phyloP scores from a whole-genome alignment of 441 rosid species.

The Theobroma grandiflorum region DNA sequence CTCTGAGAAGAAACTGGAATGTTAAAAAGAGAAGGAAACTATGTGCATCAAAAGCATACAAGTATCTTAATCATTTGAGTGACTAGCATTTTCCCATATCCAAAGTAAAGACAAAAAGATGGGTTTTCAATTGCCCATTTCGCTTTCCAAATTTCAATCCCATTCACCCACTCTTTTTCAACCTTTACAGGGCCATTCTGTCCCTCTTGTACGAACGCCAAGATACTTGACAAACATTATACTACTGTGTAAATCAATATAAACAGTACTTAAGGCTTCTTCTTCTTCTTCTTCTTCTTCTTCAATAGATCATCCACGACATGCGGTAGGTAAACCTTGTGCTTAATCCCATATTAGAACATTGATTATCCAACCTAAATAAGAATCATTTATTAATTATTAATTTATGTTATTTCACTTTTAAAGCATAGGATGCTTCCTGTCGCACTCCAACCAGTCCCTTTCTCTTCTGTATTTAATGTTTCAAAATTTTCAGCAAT shows the following conservation, averaged over 20 bases:
- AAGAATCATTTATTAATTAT: background rate
- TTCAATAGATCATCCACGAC: too few species aligned
- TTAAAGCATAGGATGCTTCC: constrained; percentile 18
- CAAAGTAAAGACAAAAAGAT: background rate
- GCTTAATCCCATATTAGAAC: background rate
- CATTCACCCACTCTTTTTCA: too few species aligned
- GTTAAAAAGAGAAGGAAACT: background rate
- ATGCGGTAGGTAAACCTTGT: background rate
- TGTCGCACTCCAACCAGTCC: constrained; percentile 2
- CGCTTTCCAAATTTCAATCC: background rate
- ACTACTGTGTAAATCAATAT: background rate
- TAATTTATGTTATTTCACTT: background rate
- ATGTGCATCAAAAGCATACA: constrained; percentile 35
- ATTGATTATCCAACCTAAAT: background rate
- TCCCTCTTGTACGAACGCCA: background rate
- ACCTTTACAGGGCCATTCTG: background rate
- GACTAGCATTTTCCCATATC: background rate
- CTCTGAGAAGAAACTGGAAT: constrained; percentile 21
- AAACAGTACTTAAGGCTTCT: background rate
- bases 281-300: too few species aligned
- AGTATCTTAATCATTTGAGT: constrained; percentile 25
- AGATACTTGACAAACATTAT: too few species aligned
- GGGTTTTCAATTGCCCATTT: background rate
- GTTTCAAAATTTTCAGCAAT: background rate
- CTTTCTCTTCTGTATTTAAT: background rate